Base-by-base conservation (phyloP, 1,139 yeast species). In the Candida sp. region DNA sequence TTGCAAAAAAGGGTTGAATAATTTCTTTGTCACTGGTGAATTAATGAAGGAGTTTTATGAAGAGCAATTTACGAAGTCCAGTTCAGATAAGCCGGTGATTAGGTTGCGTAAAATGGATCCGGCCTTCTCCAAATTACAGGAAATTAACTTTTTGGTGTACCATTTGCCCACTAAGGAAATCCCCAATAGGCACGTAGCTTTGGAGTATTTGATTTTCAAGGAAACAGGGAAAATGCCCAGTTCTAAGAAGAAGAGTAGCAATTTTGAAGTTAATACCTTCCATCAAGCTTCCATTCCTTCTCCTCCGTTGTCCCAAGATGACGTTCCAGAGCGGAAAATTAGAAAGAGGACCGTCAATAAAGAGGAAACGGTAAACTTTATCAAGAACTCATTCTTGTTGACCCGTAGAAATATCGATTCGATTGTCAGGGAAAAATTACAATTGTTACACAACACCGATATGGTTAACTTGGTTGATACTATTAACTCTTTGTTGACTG, bases 81-180 rank as follows among this genome's bases (percentile, higher is more conserved):
- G 45, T 29, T 49, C 53, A 2, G 46, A 45, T 37, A 52, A 52
- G 25, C 55, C 55, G 6, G 51, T 50, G 22, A 52, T 52, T 22
- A 34, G 55, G 38, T 45, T 52, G 34, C 48, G 55, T 41, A 52
- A 52, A 44, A 52, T 52, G 55, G 55, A 52, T 38, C 55, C 55
- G 2, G 55, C 55, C 5, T 52, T 52, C 42, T 47, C 51, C 34
- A 52, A 52, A 37, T 45, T 52, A 35, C 55, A 52, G 43, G 55
- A 52, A 43, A 52, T 52, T 8, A 52, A 52, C 40, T 50, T 45
- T 30, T 49, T 52, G 39, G 55, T 52, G 7, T 52, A 52, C 38
- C 49, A 47, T 41, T 50, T 52, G 38, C 46, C 43, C 11, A 49
- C 43, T 22, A 52, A 50, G 40, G 55, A 50, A 34, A 52, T 52